Conservation (phyloP, 495 filamentous ascomycete species). For the Lichina pygmaea region DNA sequence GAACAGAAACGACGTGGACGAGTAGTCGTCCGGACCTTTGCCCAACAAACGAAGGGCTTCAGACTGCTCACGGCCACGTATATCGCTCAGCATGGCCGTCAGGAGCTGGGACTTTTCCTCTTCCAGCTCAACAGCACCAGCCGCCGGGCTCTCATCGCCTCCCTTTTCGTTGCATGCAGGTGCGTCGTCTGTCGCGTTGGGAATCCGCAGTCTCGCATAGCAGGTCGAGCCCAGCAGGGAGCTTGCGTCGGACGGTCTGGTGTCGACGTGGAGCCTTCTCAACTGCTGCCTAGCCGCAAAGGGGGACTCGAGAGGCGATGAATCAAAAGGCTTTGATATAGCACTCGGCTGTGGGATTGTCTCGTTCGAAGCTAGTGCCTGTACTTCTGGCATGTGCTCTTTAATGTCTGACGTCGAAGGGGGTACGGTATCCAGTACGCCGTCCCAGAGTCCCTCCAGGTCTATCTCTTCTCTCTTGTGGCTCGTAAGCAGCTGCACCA, state of each 20-base stretch:
- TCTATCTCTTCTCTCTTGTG: constrained; percentile 60
- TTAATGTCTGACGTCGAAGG: too few species aligned
- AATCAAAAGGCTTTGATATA: constrained; percentile 2
- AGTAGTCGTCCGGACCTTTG: constrained; percentile 12
- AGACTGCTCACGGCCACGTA: constrained; percentile 10
- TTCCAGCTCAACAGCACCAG: not conserved
- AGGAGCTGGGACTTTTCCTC: not conserved
- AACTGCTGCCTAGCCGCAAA: too few species aligned
- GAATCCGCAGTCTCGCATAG: too few species aligned
- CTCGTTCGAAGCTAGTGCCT: constrained; percentile 6
- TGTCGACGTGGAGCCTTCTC: too few species aligned
- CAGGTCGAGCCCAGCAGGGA: too few species aligned
- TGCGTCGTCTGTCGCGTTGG: too few species aligned
- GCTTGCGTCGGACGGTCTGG: too few species aligned
- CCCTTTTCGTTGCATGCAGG: too few species aligned
- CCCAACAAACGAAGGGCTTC: constrained; percentile 16
- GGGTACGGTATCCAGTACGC: constrained; percentile 13
- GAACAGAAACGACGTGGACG: constrained; percentile 22
- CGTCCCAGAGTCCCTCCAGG: constrained; percentile 56
- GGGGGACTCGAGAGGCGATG: too few species aligned
- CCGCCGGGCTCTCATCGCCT: too few species aligned
- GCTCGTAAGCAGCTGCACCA: constrained; percentile 79
- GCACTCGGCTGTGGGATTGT: constrained; percentile 6
- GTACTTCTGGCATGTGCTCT: constrained; percentile 13
- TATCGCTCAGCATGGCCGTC: constrained; percentile 12